Percentiles rank a stretch among this genome's conserved stretches.
Conservation (phyloP, 257 asterid species). For the Capsicum pubescens region DNA sequence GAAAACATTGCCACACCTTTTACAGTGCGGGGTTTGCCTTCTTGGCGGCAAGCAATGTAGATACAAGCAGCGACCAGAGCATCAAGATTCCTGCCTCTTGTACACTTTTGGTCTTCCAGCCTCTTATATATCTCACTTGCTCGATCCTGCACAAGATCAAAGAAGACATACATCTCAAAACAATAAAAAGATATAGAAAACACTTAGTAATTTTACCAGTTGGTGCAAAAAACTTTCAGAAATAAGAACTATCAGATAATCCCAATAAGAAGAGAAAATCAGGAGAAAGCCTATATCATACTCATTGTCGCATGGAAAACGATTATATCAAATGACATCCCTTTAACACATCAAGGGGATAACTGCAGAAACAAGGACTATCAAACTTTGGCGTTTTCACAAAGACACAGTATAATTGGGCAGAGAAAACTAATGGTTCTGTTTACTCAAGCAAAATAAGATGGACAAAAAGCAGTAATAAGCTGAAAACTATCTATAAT, state of each 20-base stretch:
- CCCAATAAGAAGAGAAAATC: neutral
- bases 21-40: conserved; percentile 88
- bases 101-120: conserved; percentile 90
- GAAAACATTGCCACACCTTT: conserved; percentile 65
- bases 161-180: neutral
- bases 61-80: conserved; percentile 90
- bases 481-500: neutral
- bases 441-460: neutral
- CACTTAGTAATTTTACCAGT: neutral
- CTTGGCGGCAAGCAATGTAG: conserved; percentile 90
- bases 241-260: neutral
- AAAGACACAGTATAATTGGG: conserved; percentile 1
- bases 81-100: conserved; percentile 90
- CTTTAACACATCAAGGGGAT: neutral
- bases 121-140: conserved; percentile 87
- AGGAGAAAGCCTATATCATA: neutral
- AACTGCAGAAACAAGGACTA: neutral
- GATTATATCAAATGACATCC: neutral
- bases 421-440: conserved; percentile 7
- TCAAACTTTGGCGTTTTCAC: neutral
- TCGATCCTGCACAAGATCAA: conserved; percentile 60
- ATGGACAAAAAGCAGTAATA: neutral
- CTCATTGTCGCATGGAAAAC: neutral
- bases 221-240: neutral
- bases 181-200: neutral